A percentile compares a stretch with the other conserved stretches of the same genome.
Conservation (phyloP, 2,329 filamentous ascomycete species). For the Beauveria varroae region DNA sequence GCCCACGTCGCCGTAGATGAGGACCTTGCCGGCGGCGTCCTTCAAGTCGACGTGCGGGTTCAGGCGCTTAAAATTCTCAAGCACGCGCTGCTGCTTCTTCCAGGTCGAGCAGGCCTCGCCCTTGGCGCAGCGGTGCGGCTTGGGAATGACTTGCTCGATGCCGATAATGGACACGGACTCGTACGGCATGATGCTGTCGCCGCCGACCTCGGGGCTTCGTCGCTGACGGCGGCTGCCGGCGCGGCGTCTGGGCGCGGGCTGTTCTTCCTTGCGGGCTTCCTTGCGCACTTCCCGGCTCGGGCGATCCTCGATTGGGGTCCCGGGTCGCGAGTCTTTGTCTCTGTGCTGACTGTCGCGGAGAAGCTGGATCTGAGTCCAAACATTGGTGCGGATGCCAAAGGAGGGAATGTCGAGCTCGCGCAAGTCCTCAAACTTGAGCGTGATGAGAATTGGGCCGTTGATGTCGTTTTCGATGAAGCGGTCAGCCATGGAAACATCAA, state of each 20-base stretch:
- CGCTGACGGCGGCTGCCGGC: constrained; percentile 33
- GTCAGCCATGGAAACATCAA: constrained; percentile 70
- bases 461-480: constrained; percentile 92
- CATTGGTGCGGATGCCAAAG: constrained; percentile 70
- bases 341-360: constrained; percentile 51
- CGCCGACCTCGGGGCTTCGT: constrained; percentile 26
- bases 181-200: constrained; percentile 66
- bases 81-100: constrained; percentile 69
- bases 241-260: constrained; percentile 25
- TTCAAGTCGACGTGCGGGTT: constrained; percentile 55
- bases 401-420: constrained; percentile 75
- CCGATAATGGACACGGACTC: constrained; percentile 88
- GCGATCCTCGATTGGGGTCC: constrained; percentile 55
- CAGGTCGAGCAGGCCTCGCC: constrained; percentile 80
- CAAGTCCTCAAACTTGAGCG: constrained; percentile 84
- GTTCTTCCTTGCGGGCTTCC: constrained; percentile 35
- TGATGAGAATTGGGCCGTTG: constrained; percentile 75
- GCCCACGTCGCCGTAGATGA: constrained; percentile 71
- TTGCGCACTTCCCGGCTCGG: constrained; percentile 43
- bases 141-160: constrained; percentile 82
- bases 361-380: constrained; percentile 73
- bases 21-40: constrained; percentile 54
- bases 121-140: constrained; percentile 76
- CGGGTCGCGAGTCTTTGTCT: constrained; percentile 43
- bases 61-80: constrained; percentile 67